Percentiles rank a stretch among this genome's conserved stretches.
Evolutionary conservation across 192 early-diverging fungal species (phyloP).

Genomic region (Pilobolus umbonatus): DNA sequence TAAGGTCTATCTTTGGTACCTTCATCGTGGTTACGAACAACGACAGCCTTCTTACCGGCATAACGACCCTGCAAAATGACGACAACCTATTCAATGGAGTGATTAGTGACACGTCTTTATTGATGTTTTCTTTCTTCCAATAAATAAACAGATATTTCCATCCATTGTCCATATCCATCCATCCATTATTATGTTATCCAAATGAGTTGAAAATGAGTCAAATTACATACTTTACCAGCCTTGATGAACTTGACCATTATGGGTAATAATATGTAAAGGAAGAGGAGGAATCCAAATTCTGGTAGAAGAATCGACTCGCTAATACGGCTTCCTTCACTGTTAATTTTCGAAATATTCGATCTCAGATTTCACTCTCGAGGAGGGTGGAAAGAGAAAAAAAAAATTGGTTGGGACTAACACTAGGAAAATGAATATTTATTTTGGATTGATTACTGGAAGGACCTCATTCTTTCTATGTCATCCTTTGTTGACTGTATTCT

Average conservation of each 20-base stretch:
- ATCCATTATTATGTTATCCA: neutral
- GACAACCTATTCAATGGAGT: conserved; percentile 82
- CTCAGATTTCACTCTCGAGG: too few relatives aligned
- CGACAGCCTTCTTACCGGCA: conserved; percentile 99
- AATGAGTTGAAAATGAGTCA: neutral
- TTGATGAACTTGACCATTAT: conserved; percentile 55
- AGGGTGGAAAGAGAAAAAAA: too few relatives aligned
- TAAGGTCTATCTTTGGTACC: conserved; percentile 96
- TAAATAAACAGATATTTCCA: conserved; percentile 13
- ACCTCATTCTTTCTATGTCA: conserved; percentile 6
- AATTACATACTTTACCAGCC: conserved; percentile 49
- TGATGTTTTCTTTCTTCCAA: neutral
- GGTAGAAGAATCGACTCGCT: too few relatives aligned
- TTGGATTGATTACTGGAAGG: neutral
- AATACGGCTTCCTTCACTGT: too few relatives aligned
- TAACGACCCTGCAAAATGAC: conserved; percentile 97
- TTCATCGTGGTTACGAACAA: conserved; percentile 96
- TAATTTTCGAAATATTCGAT: too few relatives aligned
- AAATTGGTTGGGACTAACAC: too few relatives aligned
- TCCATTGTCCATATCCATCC: conserved; percentile 28
- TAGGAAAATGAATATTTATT: too few relatives aligned
- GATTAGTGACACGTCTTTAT: neutral
- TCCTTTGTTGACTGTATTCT: conserved; percentile 5
- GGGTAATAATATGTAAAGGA: conserved; percentile 16
- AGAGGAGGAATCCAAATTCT: conserved; percentile 16